Percentiles rank a stretch among this genome's conserved stretches.
phyloP scores from a whole-genome alignment of 2,329 filamentous ascomycete species.

The Arthroderma uncinatum region DNA sequence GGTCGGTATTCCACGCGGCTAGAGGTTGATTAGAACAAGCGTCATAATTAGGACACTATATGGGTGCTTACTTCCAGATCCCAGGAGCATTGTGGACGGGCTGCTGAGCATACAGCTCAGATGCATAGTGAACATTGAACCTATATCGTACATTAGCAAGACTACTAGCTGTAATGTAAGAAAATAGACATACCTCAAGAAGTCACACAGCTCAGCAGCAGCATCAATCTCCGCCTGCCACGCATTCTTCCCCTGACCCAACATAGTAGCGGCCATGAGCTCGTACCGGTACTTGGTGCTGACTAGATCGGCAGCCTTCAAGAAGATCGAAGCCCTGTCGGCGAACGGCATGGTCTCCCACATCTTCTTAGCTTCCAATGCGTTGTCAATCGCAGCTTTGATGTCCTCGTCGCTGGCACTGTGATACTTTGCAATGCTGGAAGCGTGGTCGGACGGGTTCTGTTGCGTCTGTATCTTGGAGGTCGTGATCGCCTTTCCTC shows the following conservation, averaged over 20 bases:
- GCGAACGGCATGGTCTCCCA: constrained; percentile 85
- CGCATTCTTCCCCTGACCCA: constrained; percentile 94
- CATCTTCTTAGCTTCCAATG: constrained; percentile 69
- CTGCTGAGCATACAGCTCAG: constrained; percentile 81
- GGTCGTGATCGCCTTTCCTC: constrained; percentile 58
- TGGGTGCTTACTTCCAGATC: constrained; percentile 60
- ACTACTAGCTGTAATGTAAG: not conserved
- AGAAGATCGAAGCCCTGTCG: constrained; percentile 83
- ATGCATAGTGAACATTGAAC: constrained; percentile 88
- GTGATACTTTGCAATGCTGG: constrained; percentile 70
- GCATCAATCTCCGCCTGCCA: constrained; percentile 99
- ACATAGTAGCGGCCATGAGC: constrained; percentile 89
- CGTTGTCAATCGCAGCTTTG: constrained; percentile 66
- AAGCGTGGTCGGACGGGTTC: constrained; percentile 71
- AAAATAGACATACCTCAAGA: constrained; percentile 49
- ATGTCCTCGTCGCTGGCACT: constrained; percentile 69
- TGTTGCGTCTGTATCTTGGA: constrained; percentile 43
- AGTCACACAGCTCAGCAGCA: constrained; percentile 84
- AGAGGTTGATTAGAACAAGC: not conserved
- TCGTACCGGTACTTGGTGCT: constrained; percentile 90
- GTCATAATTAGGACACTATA: no score
- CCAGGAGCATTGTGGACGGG: constrained; percentile 71
- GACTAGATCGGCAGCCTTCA: constrained; percentile 89
- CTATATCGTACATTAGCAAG: constrained; percentile 18
- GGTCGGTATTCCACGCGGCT: constrained; percentile 73